Evolutionary conservation across 352 stramenopile genomes (phyloP).

Genomic region (Phytophthora sp.): DNA sequence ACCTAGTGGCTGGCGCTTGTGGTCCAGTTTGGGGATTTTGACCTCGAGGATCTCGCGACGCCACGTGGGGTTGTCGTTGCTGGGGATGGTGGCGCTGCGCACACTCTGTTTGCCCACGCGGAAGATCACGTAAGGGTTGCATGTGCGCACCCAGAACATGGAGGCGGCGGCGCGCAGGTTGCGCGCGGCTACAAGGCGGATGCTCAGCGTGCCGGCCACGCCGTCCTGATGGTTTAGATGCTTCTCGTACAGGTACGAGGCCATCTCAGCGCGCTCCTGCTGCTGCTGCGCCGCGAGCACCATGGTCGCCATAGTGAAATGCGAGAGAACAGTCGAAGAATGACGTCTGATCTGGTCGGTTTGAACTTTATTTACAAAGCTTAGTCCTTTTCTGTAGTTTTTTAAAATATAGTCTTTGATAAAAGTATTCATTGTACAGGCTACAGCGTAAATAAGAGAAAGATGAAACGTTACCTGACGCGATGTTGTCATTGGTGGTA

Average conservation of each 20-base stretch:
- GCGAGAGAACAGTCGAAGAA: no score
- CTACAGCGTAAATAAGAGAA: slow-evolving; percentile 3
- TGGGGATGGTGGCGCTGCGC: slow-evolving; percentile 71
- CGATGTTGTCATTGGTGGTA: slow-evolving; percentile 8
- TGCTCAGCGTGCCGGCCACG: slow-evolving; percentile 71
- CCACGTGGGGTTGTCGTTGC: slow-evolving; percentile 81
- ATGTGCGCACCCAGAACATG: slow-evolving; percentile 86
- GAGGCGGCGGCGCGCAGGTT: slow-evolving; percentile 73
- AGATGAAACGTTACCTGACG: slow-evolving; percentile 16
- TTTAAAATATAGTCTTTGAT: no score
- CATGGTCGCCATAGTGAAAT: slow-evolving; percentile 34
- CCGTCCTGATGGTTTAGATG: slow-evolving; percentile 78
- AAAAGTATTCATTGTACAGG: background rate
- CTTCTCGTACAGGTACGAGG: slow-evolving; percentile 81
- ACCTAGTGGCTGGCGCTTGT: slow-evolving; percentile 55
- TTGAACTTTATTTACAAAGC: background rate
- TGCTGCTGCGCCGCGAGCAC: slow-evolving; percentile 35
- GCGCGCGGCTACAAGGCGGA: slow-evolving; percentile 73
- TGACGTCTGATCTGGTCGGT: slow-evolving; percentile 6
- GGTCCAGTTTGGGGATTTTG: slow-evolving; percentile 75
- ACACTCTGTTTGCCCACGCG: slow-evolving; percentile 71
- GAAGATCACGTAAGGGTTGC: slow-evolving; percentile 88
- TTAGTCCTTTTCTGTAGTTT: background rate
- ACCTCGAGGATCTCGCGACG: slow-evolving; percentile 75
- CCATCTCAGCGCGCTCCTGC: slow-evolving; percentile 50